Base-by-base conservation (phyloP, 2,329 filamentous ascomycete species). In the Elsinoe necatrix region DNA sequence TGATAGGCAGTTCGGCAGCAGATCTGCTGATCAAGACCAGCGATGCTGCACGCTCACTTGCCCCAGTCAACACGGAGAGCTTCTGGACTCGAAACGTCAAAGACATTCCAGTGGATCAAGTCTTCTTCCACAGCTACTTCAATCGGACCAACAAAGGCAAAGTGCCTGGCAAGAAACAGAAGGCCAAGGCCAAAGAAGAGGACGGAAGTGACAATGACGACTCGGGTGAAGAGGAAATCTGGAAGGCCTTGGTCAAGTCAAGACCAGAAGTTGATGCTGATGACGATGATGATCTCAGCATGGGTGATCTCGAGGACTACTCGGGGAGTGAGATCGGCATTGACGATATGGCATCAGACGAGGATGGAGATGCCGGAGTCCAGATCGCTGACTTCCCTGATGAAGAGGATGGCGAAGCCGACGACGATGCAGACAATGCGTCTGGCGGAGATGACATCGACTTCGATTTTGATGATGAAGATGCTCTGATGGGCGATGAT, bases 61-160 rank as follows among this genome's bases (percentile, higher is more conserved):
- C 76, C 18, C 79, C 84, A 1, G 79, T 98, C 70, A 98, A 98
- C 72, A 86, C 86, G 1, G 87, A 95, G 61, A 77, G 82, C 2
- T 98, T 98, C 77, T 95, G 90, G 89, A 85, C 85, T 66, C 89
- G 89, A 80, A 91, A 89, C 74, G 78, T 81, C n/a, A 85, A 89
- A 61, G 85, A 97, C 55, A 86, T 98, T 43, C 84, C 87, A 2
- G 89, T 84, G 0, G 91, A 98, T 62, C 93, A 98, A 68, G 87
- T 90, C 37, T 98, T 98, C 81, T 98, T 98, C 81, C 93, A 98
- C 71, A 85, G 89, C 63, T 98, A 98, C 80, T 98, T 98, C 73
- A 85, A 82, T 57, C 80, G 85, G 67, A 73, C 76, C 9, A 78
- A 77, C 61, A 73, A 76, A 63, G 77, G 79, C 63, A 76, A 80